Conservation (phyloP, 495 filamentous ascomycete species). For the Hypoxylon trugodes region DNA sequence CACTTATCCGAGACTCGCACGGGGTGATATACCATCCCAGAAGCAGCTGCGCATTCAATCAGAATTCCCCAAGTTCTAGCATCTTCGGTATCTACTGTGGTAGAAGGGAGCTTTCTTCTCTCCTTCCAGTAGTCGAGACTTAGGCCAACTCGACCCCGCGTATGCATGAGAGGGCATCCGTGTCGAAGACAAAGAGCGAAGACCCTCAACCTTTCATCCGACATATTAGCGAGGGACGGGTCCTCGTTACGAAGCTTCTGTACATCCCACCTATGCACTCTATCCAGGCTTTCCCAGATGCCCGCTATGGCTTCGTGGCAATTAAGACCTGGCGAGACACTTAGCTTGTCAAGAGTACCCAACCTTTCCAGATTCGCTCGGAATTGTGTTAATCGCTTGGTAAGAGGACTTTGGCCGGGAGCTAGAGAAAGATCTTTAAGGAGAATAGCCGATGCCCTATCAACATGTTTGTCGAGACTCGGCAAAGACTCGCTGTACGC, state of each 20-base stretch:
- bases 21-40: constrained; percentile 60
- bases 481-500: constrained; percentile 57
- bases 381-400: constrained; percentile 73
- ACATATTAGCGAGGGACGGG: constrained; percentile 52
- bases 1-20: constrained; percentile 73
- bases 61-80: constrained; percentile 65
- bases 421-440: constrained; percentile 59
- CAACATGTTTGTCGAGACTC: constrained; percentile 58
- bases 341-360: constrained; percentile 80
- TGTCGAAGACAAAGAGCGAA: constrained; percentile 71
- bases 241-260: constrained; percentile 65
- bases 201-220: constrained; percentile 60
- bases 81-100: constrained; percentile 39
- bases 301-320: constrained; percentile 90
- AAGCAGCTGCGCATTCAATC: constrained; percentile 67
- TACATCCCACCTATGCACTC: constrained; percentile 72
- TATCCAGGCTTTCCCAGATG: constrained; percentile 70
- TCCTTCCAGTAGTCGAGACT: constrained; percentile 88
- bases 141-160: constrained; percentile 73
- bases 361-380: constrained; percentile 82
- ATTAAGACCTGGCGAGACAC: constrained; percentile 74
- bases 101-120: constrained; percentile 58
- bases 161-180: constrained; percentile 83
- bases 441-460: constrained; percentile 62
- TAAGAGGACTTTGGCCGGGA: constrained; percentile 58